Conservation (phyloP, 139 green algal species). For the Yamagishiella unicocca region DNA sequence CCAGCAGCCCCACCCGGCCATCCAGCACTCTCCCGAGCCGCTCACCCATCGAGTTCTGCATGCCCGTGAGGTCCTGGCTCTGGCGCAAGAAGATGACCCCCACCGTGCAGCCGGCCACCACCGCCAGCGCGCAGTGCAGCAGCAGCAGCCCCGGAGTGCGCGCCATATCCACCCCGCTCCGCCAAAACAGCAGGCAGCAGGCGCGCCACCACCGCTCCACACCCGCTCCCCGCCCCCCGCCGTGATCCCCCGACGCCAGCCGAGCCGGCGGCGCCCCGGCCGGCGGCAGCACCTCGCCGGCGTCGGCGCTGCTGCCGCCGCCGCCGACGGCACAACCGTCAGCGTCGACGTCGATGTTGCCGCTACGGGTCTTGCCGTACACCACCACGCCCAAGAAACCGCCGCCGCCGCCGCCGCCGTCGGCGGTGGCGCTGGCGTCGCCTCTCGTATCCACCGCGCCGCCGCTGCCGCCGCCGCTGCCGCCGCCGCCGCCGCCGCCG, state of each 20-base stretch:
- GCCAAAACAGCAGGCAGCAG: slow-evolving; percentile 48
- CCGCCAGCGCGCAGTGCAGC: slow-evolving; percentile 68
- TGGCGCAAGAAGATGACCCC: slow-evolving; percentile 82
- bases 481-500: not conserved
- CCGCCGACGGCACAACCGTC: not conserved
- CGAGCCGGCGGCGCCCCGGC: not conserved
- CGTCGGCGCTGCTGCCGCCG: not conserved
- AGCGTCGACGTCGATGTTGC: too few species aligned
- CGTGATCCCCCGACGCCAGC: not conserved
- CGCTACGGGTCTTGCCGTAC: too few species aligned
- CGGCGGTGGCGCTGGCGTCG: not conserved
- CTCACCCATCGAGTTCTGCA: slow-evolving; percentile 72
- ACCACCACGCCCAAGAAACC: not conserved
- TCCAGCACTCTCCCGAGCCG: not conserved
- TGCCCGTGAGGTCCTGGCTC: slow-evolving; percentile 35
- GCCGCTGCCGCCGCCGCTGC: not conserved
- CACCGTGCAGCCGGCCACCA: slow-evolving; percentile 70
- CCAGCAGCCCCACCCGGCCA: not conserved
- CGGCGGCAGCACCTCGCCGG: not conserved
- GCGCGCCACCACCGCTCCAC: slow-evolving; percentile 19
- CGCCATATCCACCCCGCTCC: slow-evolving; percentile 46
- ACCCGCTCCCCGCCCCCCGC: not conserved
- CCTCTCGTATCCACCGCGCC: not conserved
- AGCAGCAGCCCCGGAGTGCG: slow-evolving; percentile 78
- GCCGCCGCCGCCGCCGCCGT: not conserved